Conservation (phyloP, 225 moss, liverwort and hornwort genomes). For the Anthoceros angustus region DNA sequence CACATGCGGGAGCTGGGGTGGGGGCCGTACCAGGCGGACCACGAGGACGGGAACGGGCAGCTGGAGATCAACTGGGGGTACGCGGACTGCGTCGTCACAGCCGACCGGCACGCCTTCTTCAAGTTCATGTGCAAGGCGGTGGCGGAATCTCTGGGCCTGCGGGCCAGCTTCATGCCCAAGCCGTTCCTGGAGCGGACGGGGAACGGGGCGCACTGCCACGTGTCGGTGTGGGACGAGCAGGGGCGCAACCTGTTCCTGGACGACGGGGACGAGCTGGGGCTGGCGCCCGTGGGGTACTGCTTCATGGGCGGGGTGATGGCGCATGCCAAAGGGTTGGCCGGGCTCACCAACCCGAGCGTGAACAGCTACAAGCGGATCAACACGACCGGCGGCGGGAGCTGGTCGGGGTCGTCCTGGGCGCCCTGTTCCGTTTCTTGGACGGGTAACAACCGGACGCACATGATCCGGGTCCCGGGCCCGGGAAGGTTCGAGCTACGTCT, state of each 20-base stretch:
- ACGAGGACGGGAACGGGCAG: conserved; percentile 91
- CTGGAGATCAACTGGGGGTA: conserved; percentile 96
- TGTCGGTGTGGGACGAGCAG: conserved; percentile 53
- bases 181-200: conserved; percentile 71
- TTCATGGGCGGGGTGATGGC: conserved; percentile 67
- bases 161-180: conserved; percentile 94
- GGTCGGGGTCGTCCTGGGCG: conserved; percentile 90
- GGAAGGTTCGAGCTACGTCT: conserved; percentile 79
- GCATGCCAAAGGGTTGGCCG: conserved; percentile 61
- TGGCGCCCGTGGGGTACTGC: conserved; percentile 42
- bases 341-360: conserved; percentile 67
- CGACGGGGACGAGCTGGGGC: conserved; percentile 39
- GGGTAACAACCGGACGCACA: conserved; percentile 89
- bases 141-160: conserved; percentile 70
- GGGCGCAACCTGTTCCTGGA: conserved; percentile 45
- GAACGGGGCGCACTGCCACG: conserved; percentile 83
- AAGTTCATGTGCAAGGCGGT: conserved; percentile 89
- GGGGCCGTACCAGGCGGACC: conserved; percentile 95
- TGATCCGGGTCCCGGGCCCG: conserved; percentile 75
- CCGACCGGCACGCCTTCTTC: conserved; percentile 85
- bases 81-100: conserved; percentile 70
- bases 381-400: conserved; percentile 29
- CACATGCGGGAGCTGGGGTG: conserved; percentile 71
- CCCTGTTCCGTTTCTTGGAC: conserved; percentile 65
- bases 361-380: conserved; percentile 92